Conservation (phyloP, 202 grass and related monocot species). For the Carex sylvatica region DNA sequence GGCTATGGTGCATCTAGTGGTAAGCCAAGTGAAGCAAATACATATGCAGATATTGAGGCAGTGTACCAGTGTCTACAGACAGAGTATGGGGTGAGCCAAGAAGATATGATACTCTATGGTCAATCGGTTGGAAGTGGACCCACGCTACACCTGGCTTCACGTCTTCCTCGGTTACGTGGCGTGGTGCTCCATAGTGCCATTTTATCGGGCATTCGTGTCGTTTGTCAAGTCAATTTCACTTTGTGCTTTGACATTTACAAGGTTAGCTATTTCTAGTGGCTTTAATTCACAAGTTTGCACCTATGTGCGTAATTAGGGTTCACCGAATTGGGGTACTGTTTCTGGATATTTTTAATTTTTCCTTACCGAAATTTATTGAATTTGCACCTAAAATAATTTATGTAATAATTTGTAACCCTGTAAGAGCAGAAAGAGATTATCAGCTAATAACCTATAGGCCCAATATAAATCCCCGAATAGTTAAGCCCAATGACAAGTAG, state of each 20-base stretch:
- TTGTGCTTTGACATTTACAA: conserved; percentile 99
- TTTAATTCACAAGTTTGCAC: conserved; percentile 6
- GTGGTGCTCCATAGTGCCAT: conserved; percentile 97
- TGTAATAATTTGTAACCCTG: not conserved
- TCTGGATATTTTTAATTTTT: not conserved
- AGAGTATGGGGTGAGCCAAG: conserved; percentile 93
- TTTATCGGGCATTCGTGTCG: conserved; percentile 88
- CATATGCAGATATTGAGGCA: conserved; percentile 98
- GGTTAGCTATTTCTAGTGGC: conserved; percentile 30
- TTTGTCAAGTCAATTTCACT: conserved; percentile 96
- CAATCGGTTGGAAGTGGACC: conserved; percentile 97
- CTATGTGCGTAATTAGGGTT: not conserved
- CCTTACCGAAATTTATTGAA: not conserved
- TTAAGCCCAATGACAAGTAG: conserved; percentile 4
- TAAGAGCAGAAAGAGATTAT: not conserved
- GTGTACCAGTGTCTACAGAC: conserved; percentile 93
- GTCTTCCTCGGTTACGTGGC: conserved; percentile 76
- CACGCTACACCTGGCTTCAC: conserved; percentile 83
- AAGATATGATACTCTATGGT: conserved; percentile 92
- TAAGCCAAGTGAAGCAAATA: conserved; percentile 92
- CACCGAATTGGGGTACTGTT: not conserved
- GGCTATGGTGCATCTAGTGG: conserved; percentile 93
- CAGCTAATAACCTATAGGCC: not conserved
- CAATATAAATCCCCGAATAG: not conserved
- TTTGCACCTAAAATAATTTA: not conserved